A percentile compares a stretch with the other conserved stretches of the same genome.
Evolutionary conservation across 192 early-diverging fungal species (phyloP).

Genomic region (Backusella psychrophila): DNA sequence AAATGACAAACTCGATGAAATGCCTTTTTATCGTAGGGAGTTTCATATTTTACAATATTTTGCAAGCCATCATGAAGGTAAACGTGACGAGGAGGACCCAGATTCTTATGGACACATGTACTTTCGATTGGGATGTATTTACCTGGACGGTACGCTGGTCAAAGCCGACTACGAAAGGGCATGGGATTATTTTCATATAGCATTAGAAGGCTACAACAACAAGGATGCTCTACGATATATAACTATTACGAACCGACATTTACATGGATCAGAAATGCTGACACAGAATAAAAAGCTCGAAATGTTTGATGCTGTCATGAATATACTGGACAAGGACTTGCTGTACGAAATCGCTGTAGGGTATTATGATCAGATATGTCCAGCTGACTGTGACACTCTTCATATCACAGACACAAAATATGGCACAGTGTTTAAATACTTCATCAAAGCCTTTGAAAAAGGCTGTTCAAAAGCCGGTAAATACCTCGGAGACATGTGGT

Average conservation of each 20-base stretch:
- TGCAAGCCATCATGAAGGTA: neutral
- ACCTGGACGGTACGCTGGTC: neutral
- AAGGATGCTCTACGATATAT: neutral
- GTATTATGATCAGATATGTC: neutral
- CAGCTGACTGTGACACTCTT: neutral
- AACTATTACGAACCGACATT: neutral
- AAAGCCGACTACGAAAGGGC: neutral
- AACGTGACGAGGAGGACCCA: neutral
- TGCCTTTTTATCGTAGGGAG: neutral
- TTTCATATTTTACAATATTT: neutral
- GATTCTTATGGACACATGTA: neutral
- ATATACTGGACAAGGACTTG: neutral
- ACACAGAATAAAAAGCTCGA: neutral
- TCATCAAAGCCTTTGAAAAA: neutral
- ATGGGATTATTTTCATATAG: neutral
- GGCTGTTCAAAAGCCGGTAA: neutral
- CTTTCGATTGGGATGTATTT: neutral
- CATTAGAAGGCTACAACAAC: neutral
- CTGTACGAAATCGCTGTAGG: neutral
- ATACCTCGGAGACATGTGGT: neutral
- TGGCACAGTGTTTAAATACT: neutral
- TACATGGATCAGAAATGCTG: neutral
- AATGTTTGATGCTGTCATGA: neutral
- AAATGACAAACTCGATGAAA: neutral
- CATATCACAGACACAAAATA: neutral